Conservation (phyloP, 2,329 filamentous ascomycete genomes). For the Pseudogymnoascus sp. region DNA sequence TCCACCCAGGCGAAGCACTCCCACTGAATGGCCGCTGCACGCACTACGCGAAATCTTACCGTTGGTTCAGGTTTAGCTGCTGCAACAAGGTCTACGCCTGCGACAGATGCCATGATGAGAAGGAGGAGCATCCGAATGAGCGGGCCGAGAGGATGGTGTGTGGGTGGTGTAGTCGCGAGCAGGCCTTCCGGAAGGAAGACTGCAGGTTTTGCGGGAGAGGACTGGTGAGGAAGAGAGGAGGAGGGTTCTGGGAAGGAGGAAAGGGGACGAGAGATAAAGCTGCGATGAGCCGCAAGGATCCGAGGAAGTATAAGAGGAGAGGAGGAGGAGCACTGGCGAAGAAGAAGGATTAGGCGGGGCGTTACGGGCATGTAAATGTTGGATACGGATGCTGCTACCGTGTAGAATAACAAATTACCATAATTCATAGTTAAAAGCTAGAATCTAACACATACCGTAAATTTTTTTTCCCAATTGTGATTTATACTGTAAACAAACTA, state of each 20-base stretch:
- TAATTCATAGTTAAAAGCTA: not conserved
- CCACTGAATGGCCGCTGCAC: constrained; percentile 47
- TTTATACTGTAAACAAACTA: not conserved
- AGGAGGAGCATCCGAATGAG: constrained; percentile 67
- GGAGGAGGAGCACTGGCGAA: constrained; percentile 29
- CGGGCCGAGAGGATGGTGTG: constrained; percentile 82
- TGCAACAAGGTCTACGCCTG: constrained; percentile 54
- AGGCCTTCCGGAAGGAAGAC: constrained; percentile 69
- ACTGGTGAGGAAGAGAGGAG: constrained; percentile 59
- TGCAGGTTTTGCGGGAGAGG: constrained; percentile 67
- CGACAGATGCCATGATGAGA: constrained; percentile 61
- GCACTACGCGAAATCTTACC: constrained; percentile 54
- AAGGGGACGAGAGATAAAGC: constrained; percentile 69
- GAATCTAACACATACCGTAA: not conserved
- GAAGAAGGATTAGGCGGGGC: not conserved
- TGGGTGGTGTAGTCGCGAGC: constrained; percentile 73
- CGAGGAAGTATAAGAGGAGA: constrained; percentile 63
- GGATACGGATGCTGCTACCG: not conserved
- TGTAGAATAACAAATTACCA: not conserved
- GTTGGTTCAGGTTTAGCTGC: constrained; percentile 62
- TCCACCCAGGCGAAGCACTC: constrained; percentile 51
- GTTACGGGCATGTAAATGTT: not conserved
- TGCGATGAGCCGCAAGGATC: constrained; percentile 70
- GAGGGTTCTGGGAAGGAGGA: constrained; percentile 82
- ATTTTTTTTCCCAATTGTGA: not conserved